These are phyloP conservation scores for Solanum tarijense DNA, from an alignment of 257 asterid genomes.

Conservation along the genomic window DNA sequence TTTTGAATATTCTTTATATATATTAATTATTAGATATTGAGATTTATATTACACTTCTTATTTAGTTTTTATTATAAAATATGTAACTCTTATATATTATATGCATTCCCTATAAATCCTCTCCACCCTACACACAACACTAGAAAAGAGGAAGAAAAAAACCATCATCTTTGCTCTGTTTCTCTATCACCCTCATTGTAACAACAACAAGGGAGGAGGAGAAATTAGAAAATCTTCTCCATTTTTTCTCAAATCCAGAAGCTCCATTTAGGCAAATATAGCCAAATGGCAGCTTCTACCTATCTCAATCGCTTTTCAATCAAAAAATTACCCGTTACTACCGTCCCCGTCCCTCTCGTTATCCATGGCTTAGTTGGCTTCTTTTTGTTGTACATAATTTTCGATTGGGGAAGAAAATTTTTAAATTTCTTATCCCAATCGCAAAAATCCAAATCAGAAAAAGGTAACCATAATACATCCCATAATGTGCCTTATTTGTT, in stretches of 20 bases:
- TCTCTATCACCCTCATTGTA: neutral
- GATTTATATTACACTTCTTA: too few species aligned
- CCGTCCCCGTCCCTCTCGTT: neutral
- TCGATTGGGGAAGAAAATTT: neutral
- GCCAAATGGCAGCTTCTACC: neutral
- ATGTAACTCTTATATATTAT: too few species aligned
- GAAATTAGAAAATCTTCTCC: neutral
- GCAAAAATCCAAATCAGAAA: neutral
- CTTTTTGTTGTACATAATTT: neutral
- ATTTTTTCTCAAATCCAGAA: neutral
- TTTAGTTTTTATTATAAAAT: too few species aligned
- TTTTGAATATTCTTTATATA: too few species aligned
- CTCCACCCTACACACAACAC: neutral
- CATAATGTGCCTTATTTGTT: neutral
- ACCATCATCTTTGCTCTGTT: neutral
- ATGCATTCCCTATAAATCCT: neutral
- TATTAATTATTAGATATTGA: too few species aligned
- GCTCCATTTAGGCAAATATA: neutral
- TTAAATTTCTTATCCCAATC: neutral
- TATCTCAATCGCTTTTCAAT: neutral
- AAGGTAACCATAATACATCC: neutral
- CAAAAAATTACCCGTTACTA: neutral
- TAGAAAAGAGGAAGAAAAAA: neutral
- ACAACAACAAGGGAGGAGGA: neutral
- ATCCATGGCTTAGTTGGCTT: constrained; percentile 1